Base-by-base conservation (phyloP, 192 early-diverging fungal genomes). In the Helicostylum pulchrum region DNA sequence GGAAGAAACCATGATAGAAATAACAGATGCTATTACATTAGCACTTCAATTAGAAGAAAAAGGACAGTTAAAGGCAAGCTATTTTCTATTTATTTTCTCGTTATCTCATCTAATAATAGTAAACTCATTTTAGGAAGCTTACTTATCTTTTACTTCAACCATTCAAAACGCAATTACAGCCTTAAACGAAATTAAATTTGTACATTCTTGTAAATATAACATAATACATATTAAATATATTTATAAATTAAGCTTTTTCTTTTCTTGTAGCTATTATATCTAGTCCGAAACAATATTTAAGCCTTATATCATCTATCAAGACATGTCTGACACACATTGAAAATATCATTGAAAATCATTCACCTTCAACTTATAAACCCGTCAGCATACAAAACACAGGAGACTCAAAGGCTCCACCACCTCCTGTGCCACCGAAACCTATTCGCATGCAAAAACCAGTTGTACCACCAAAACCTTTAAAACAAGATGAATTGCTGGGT, bases 341-440 rank as follows among this genome's bases (percentile, higher is more conserved):
- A 53, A 44, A 50, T 17, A 64, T 73, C 5, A 62, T 73, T 31
- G 52, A 66, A 19, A 48, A 44, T 1, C 71, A 67, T 34, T 64
- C 71, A 39, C 61, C 71, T 3, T 43, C 36, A 52, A 10, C 67
- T 9, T 47, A 54, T 15, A 57, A 53, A 21, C 30, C 26, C 21
- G 21, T 55, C 21, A 21, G 45, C 45, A 53, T 44, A 14, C 59
- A 68, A 31, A 58, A 53, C 56, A 17, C 64, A 57, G 63, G 67
- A 62, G 17, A 69, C 23, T n/a, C 36, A 11, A 52, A 58, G 43
- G 36, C 58, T 42, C 51, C 62, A 10, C 67, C 71, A 2, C 79
- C 79, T 1, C 70, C 80, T 36, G 49, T 84, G 47, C 83, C 83
- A 39, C 83, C 83, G 26, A 85, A 85, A 69, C 82, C 82, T 2